Evolutionary conservation across 257 asterid species (phyloP), one percentile per base, ranked within the genome.

Genomic region (Plectranthus barbatus): DNA sequence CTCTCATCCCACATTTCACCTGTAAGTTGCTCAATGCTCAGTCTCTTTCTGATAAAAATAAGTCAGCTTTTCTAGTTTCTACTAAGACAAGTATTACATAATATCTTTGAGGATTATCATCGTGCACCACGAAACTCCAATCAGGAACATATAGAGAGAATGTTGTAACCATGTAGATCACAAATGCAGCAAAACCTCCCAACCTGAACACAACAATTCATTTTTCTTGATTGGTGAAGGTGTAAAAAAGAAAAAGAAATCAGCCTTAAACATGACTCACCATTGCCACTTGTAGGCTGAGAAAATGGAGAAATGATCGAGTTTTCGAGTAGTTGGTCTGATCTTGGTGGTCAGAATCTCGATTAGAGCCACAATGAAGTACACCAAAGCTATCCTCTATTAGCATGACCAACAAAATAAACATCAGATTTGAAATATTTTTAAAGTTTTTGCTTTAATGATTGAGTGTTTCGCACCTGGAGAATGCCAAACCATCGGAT

Each of bases 1-100:
- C 96, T 75, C 91, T 78, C 95, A 85, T 91, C 74, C 96, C 95
- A 73, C 98, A 91, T 77, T 83, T 91, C 34, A 91, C 95, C 97
- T 90, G 71, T 17, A 76, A 76, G 2, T 19, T 0, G 14, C 29
- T 53, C 19, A 2, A 34, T 3, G 11, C 14, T 39, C 39, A 52
- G n/a, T 53, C 20, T 41, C 58, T 18, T 31, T n/a, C 1, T 13
- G 49, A 15, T 18, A 47, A 66, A 46, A 58, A 1, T n/a, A n/a
- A n/a, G n/a, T n/a, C n/a, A n/a, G n/a, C n/a, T n/a, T n/a, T 48
- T 56, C n/a, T 24, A 18, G 1, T 65, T 14, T 42, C 4, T 45
- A 24, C 61, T 45, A 47, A 49, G 26, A 56, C 0, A 5, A 19
- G 21, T 36, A 26, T 66, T 80, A 85, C 96, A 0, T 76, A 78